Evolutionary conservation across 176 grass and related monocot genomes (phyloP).

Genomic region (Avena eriantha): DNA sequence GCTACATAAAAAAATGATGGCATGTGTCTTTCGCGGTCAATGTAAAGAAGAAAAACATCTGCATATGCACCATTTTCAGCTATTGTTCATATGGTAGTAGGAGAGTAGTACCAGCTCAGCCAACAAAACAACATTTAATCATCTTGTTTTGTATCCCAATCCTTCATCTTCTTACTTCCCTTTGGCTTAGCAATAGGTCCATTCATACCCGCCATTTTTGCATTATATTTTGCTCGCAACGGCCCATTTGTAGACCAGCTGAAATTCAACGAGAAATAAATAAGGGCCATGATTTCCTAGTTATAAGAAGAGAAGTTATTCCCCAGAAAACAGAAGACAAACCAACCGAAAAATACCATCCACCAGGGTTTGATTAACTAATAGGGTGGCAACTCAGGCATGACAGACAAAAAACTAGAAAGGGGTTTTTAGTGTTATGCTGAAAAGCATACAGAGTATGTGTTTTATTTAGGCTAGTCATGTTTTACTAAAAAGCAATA

Average conservation of each 20-base stretch:
- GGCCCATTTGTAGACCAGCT: slow-evolving; percentile 93
- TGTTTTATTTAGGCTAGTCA: slow-evolving; percentile 1
- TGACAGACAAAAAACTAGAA: background rate
- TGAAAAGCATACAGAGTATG: background rate
- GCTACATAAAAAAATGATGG: background rate
- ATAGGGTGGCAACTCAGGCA: background rate
- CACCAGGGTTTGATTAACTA: background rate
- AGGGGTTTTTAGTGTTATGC: background rate
- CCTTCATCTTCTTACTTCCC: slow-evolving; percentile 95
- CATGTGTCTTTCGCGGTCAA: background rate
- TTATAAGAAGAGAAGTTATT: background rate
- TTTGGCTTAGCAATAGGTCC: slow-evolving; percentile 83
- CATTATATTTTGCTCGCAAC: slow-evolving; percentile 84
- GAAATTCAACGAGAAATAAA: slow-evolving; percentile 31
- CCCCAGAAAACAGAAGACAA: background rate
- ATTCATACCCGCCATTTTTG: slow-evolving; percentile 95
- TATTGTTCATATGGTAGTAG: background rate
- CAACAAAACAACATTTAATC: background rate
- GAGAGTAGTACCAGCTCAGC: slow-evolving; percentile 27
- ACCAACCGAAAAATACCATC: slow-evolving; percentile 12
- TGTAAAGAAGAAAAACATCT: slow-evolving; percentile 7
- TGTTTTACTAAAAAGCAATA: slow-evolving; percentile 10
- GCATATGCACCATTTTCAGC: slow-evolving; percentile 12
- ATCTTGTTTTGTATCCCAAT: slow-evolving; percentile 71
- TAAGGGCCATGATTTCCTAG: slow-evolving; percentile 9